Conservation (phyloP, 805 yeast species). For the Cyberlindnera bimundalis region DNA sequence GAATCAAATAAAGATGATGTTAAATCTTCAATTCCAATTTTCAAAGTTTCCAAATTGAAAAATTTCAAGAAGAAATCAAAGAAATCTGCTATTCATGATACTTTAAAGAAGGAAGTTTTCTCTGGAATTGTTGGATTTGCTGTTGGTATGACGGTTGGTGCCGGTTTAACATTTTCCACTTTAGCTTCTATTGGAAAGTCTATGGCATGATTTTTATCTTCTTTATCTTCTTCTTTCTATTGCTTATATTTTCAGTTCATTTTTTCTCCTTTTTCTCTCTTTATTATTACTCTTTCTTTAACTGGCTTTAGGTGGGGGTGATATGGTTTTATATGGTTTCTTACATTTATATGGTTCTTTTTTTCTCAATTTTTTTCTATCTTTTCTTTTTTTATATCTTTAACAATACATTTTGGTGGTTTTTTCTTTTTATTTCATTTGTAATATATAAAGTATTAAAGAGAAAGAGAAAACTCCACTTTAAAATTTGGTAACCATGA, state of each 20-base stretch:
- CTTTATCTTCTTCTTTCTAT: neutral
- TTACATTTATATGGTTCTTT: too few species aligned
- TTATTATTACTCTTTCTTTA: neutral
- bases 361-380: too few species aligned
- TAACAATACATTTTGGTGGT: too few species aligned
- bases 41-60: neutral
- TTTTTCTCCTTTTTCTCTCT: neutral
- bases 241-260: neutral
- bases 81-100: neutral
- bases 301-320: too few species aligned
- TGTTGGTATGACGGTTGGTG: conserved; percentile 17
- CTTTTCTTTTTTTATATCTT: too few species aligned
- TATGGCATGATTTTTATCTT: neutral
- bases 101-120: conserved; percentile 3
- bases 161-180: conserved; percentile 16
- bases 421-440: too few species aligned
- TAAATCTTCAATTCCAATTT: neutral
- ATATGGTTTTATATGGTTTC: too few species aligned
- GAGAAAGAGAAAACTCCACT: too few species aligned
- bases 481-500: too few species aligned
- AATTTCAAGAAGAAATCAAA: conserved; percentile 2
- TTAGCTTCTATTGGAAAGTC: conserved; percentile 13
- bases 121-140: conserved; percentile 14
- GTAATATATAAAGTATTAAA: too few species aligned
- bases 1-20: neutral